Evolutionary conservation across 2,329 filamentous ascomycete species (phyloP), one percentile per base, ranked within the genome.

Genomic region (Aspergillus hiratsukae): DNA sequence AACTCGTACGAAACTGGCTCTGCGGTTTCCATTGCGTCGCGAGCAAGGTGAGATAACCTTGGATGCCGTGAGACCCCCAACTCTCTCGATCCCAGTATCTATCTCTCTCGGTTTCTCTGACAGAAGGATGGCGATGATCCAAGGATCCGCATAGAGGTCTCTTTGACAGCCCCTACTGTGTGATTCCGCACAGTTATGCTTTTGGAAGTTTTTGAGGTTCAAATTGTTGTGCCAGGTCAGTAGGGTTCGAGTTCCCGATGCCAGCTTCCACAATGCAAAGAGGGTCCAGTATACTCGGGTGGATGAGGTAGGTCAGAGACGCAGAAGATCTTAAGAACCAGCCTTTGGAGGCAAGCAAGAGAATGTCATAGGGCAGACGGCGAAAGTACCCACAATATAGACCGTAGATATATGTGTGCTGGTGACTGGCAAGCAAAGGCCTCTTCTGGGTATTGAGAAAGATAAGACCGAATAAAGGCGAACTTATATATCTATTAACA

Each of bases 1-100:
- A 74, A 75, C 46, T 72, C 70, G 59, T 74, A 76, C 29, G 73
- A 69, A 37, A 75, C 70, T 8, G 74, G 72, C 52, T 76, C 73
- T 46, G 70, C 67, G 21, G 74, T 69, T 60, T 76, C 74, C 74
- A 76, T 76, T 49, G 60, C 55, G 59, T 55, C 31, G 29, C 48
- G 25, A 51, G 4, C 35, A 21, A 29, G 21, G 43, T 21, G 14
- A 52, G 14, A 52, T 9, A 35, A 51, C 48, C n/a, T 28, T 49
- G 52, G 31, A 25, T 25, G 37, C 29, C 31, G 53, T 35, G 40
- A 3, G 14, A 37, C 14, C 5, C 31, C 14, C 14, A 17, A 37
- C 31, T 6, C 31, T 37, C 31, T 37, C 2, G n/a, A 11, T 43
- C 10, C 10, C 40, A 19, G 21, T 21, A 19, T 43, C n/a, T 8